phyloP scores from a whole-genome alignment of 305 asterid species.

The Ilex paraguariensis region DNA sequence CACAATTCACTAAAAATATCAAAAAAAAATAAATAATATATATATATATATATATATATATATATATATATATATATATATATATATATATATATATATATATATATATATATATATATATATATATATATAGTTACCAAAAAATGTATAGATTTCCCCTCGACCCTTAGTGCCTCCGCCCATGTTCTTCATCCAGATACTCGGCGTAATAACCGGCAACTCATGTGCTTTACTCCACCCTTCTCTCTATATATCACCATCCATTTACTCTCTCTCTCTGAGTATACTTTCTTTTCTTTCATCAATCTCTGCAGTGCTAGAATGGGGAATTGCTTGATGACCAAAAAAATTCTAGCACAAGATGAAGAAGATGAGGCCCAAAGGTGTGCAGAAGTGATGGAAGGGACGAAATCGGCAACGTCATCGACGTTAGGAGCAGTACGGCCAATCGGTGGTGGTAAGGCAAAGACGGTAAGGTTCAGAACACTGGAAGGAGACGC shows the following conservation, averaged over 20 bases:
- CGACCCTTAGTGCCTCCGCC: neutral
- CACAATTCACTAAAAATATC: no score
- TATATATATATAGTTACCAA: no score
- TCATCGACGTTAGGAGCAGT: neutral
- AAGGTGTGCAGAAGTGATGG: neutral
- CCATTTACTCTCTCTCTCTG: neutral
- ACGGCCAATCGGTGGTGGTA: neutral
- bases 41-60: no score
- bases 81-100: no score
- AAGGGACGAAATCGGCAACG: neutral
- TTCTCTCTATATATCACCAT: conserved; percentile 14
- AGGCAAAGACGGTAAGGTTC: conserved; percentile 15
- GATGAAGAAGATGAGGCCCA: conserved; percentile 5
- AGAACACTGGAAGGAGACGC: neutral
- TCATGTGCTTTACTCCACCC: conserved; percentile 19
- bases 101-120: no score
- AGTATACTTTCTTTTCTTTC: no score
- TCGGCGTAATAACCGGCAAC: conserved; percentile 21
- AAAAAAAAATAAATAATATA: no score
- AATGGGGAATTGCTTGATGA: conserved; percentile 32
- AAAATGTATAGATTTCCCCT: no score
- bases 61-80: no score
- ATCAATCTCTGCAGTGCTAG: neutral
- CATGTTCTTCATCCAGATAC: conserved; percentile 1
- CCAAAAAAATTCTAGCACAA: conserved; percentile 7